A percentile compares a stretch with the other conserved stretches of the same genome.
phyloP scores from a whole-genome alignment of 2,329 filamentous ascomycete genomes.

The Orbilia quercus region DNA sequence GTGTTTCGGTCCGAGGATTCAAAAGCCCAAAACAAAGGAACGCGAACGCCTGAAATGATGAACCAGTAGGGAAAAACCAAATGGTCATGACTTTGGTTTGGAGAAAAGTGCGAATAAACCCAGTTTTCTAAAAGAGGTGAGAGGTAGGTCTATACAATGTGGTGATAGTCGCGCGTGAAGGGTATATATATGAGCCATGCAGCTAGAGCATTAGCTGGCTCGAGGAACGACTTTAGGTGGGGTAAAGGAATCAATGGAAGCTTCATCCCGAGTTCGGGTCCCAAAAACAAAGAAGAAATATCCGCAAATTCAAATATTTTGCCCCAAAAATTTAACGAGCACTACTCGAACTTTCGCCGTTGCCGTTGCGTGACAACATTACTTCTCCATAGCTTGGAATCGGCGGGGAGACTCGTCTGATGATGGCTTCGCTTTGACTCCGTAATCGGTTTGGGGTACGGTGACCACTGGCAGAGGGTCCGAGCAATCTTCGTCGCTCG shows the following conservation, averaged over 20 bases:
- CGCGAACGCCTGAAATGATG: conserved; percentile 44
- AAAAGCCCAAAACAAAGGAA: conserved; percentile 6
- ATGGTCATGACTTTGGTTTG: conserved; percentile 49
- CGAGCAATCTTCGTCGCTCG: conserved; percentile 43
- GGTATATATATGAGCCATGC: conserved; percentile 18
- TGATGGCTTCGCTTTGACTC: conserved; percentile 50
- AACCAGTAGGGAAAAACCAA: conserved; percentile 30
- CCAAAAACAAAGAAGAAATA: conserved; percentile 4
- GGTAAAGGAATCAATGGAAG: conserved; percentile 3
- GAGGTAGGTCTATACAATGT: conserved; percentile 49
- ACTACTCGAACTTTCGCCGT: conserved; percentile 37
- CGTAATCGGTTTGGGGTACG: conserved; percentile 35
- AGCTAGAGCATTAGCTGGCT: conserved; percentile 23
- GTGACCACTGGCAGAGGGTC: conserved; percentile 37
- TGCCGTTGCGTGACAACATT: conserved; percentile 43
- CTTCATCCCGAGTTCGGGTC: conserved; percentile 5
- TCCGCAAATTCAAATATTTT: conserved; percentile 1
- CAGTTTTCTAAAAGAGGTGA: conserved; percentile 40
- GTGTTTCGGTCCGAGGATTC: conserved; percentile 12
- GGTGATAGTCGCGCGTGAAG: conserved; percentile 11
- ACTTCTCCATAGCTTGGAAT: conserved; percentile 54
- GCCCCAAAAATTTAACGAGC: conserved; percentile 7
- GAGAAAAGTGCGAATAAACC: conserved; percentile 26
- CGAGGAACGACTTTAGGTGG: background rate
- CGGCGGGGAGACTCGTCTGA: conserved; percentile 45